A percentile compares a stretch with the other conserved stretches of the same genome.
Evolutionary conservation across 768 basidiomycete species (phyloP).

Genomic region (Leccinellum luteum): DNA sequence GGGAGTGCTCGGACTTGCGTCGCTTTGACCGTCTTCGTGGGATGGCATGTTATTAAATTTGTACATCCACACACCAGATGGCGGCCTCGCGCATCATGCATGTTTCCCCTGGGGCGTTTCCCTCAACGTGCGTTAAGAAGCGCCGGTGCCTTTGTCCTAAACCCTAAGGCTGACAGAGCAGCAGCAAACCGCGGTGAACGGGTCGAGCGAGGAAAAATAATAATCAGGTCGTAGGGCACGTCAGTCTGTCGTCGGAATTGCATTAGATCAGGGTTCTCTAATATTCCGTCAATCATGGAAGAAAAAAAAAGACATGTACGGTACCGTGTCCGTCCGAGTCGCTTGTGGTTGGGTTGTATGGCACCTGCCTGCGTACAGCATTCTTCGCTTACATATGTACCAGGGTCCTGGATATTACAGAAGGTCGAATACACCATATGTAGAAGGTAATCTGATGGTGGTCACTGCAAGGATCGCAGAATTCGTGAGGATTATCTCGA

Average conservation of each 20-base stretch:
- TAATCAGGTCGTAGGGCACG: constrained; percentile 10
- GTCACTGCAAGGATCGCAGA: constrained; percentile 11
- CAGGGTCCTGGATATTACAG: constrained; percentile 14
- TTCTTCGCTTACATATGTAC: constrained; percentile 10
- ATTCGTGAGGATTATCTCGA: constrained; percentile 8
- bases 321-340: neutral
- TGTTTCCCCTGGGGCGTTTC: constrained; percentile 15
- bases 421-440: neutral
- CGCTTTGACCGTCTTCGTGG: neutral
- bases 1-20: neutral
- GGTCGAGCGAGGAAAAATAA: neutral
- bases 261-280: neutral
- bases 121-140: constrained; percentile 16
- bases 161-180: constrained; percentile 12
- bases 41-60: neutral
- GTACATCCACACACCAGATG: constrained; percentile 1
- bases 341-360: neutral
- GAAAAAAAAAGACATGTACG: neutral
- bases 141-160: neutral
- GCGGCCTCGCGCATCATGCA: constrained; percentile 23
- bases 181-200: neutral
- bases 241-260: neutral
- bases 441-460: neutral
- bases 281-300: neutral
- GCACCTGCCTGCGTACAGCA: constrained; percentile 1